Base-by-base conservation (phyloP, 1,139 yeast genomes). In the Entelexis paramagnoliae region DNA sequence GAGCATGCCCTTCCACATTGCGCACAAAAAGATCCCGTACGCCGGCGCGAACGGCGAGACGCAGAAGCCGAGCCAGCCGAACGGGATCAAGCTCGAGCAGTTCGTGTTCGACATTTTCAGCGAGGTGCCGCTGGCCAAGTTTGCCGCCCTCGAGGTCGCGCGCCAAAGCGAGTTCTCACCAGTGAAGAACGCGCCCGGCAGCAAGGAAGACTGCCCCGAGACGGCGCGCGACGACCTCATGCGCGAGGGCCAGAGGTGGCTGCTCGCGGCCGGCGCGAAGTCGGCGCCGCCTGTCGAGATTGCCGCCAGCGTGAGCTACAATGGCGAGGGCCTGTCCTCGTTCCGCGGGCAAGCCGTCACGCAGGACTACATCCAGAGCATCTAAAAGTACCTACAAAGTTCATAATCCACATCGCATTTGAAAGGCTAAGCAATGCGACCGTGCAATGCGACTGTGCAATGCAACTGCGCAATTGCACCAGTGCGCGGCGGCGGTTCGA, bases 41-140 rank as follows among this genome's bases (percentile, higher is more conserved):
- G 74, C 78, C 53, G 77, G 81, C 62, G 47, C 63, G 9, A 67
- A 76, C 1, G 82, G 82, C 34, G 67, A 72, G 51, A 66, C 70
- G 42, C 63, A 72, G 39, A 79, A 78, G 61, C 96, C 97, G 19
- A 63, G 73, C 3, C 76, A 73, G 53, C 85, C 93, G 50, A 91
- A 93, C 65, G 98, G 97, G 46, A 80, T 89, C 63, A 93, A 93
- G 68, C 75, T 93, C 62, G 99, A 93, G 67, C 98, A 91, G 67
- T 93, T 93, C 63, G 94, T 93, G 52, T 93, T 93, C 71, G 99
- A 93, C 66, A 95, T 93, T 40, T 93, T 91, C 71, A 89, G 93
- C 48, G 77, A 81, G 36, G 81, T 93, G 44, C 77, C 78, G 24
- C 67, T 88, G 59, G 65, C 68, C n/a, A 78, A 78, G 61, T 93